A percentile compares a stretch with the other conserved stretches of the same genome.
Evolutionary conservation across 139 green algal species (phyloP).

Genomic region (Picochlorum costavermella): DNA sequence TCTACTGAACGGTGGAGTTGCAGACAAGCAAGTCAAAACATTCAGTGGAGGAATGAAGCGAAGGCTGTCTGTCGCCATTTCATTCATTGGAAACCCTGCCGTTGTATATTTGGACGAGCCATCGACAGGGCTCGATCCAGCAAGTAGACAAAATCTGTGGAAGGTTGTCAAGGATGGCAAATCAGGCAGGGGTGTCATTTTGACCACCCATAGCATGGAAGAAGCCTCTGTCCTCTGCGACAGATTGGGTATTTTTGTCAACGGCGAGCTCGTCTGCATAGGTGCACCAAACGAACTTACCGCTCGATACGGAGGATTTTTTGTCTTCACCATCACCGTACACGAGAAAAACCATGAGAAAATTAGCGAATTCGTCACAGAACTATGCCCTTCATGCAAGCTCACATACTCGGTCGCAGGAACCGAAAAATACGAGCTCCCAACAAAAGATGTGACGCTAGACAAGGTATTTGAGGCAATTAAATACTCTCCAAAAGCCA

Average conservation of each 20-base stretch:
- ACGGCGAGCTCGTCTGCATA: constrained; percentile 76
- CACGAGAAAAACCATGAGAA: constrained; percentile 24
- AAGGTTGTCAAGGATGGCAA: constrained; percentile 71
- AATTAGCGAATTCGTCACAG: constrained; percentile 37
- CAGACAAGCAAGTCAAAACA: constrained; percentile 32
- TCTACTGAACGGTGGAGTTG: constrained; percentile 23
- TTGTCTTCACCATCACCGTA: constrained; percentile 75
- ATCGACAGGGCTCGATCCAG: constrained; percentile 80
- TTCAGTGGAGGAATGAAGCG: constrained; percentile 85
- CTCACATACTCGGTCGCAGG: constrained; percentile 65
- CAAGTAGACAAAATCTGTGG: constrained; percentile 83
- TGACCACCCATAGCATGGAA: constrained; percentile 96
- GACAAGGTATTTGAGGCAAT: constrained; percentile 60
- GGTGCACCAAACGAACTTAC: constrained; percentile 85
- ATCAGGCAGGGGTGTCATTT: constrained; percentile 63
- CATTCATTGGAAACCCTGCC: constrained; percentile 59
- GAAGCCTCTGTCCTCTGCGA: constrained; percentile 89
- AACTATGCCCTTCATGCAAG: constrained; percentile 36
- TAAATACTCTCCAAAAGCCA: constrained; percentile 20
- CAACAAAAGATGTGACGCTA: constrained; percentile 34
- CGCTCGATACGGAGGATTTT: constrained; percentile 58
- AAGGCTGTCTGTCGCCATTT: constrained; percentile 73
- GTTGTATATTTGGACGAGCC: constrained; percentile 88
- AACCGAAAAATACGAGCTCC: constrained; percentile 71
- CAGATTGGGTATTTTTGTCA: constrained; percentile 89